phyloP scores from a whole-genome alignment of 768 basidiomycete species.

The Leccinum uliginosum region DNA sequence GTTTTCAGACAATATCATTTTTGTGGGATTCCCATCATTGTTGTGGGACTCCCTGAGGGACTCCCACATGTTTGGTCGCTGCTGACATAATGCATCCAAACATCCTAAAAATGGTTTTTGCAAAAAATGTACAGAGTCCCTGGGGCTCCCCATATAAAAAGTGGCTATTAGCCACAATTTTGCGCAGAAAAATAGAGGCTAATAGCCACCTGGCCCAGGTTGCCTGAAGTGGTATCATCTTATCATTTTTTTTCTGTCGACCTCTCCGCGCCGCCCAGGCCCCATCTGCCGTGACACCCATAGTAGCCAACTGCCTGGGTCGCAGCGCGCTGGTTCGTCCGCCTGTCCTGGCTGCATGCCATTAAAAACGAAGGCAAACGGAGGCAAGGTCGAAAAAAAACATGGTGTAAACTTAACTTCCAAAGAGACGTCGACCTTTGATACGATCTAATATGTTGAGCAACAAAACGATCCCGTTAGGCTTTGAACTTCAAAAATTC shows the following conservation, averaged over 20 bases:
- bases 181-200: too few relatives aligned
- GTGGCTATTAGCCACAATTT: too few relatives aligned
- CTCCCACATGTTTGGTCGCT: too few relatives aligned
- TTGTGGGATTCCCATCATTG: too few relatives aligned
- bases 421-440: not conserved
- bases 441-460: slow-evolving; percentile 62
- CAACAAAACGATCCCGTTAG: slow-evolving; percentile 87
- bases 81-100: too few relatives aligned
- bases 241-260: slow-evolving; percentile 18
- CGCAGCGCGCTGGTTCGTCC: slow-evolving; percentile 7
- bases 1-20: too few relatives aligned
- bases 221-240: too few relatives aligned
- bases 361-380: not conserved
- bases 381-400: not conserved
- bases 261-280: slow-evolving; percentile 20
- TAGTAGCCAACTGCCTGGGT: not conserved
- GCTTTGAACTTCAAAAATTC: slow-evolving; percentile 96
- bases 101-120: too few relatives aligned
- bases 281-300: slow-evolving; percentile 6
- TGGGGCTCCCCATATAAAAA: too few relatives aligned
- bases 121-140: too few relatives aligned
- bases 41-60: too few relatives aligned
- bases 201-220: too few relatives aligned
- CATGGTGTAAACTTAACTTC: not conserved
- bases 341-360: not conserved